Evolutionary conservation across 2,329 filamentous ascomycete species (phyloP).

Genomic region (Diaporthe australafricana): DNA sequence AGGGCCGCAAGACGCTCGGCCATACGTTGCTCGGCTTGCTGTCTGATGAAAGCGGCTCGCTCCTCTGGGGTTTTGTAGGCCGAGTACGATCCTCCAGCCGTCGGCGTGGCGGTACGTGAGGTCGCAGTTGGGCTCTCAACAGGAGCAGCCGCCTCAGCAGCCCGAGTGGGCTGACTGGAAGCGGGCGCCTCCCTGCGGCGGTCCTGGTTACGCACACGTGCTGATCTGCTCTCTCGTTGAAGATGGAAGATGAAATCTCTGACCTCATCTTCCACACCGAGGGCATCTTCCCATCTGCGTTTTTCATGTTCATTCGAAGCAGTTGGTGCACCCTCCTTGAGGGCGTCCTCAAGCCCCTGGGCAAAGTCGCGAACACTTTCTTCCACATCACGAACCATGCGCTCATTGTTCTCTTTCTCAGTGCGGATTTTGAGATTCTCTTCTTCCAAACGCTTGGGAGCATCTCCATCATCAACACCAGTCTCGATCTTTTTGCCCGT

Average conservation of each 20-base stretch:
- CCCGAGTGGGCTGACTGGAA: constrained; percentile 55
- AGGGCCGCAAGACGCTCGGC: constrained; percentile 94
- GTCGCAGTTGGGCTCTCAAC: constrained; percentile 65
- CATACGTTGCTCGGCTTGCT: constrained; percentile 97
- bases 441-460: constrained; percentile 87
- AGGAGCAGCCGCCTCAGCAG: constrained; percentile 56
- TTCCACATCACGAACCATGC: constrained; percentile 96
- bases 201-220: constrained; percentile 74
- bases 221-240: constrained; percentile 84
- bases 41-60: constrained; percentile 93
- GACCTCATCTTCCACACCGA: constrained; percentile 96
- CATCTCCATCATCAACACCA: constrained; percentile 78
- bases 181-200: constrained; percentile 58
- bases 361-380: constrained; percentile 94
- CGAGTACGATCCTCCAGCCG: constrained; percentile 76
- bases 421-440: constrained; percentile 84
- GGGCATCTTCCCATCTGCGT: constrained; percentile 93
- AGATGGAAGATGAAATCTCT: constrained; percentile 98
- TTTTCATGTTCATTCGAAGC: constrained; percentile 88
- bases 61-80: constrained; percentile 93
- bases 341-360: constrained; percentile 83
- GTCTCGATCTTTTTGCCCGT: constrained; percentile 83
- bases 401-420: constrained; percentile 93
- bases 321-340: constrained; percentile 83
- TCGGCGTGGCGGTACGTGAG: constrained; percentile 65